phyloP scores from a whole-genome alignment of 2,329 filamentous ascomycete genomes.

The Emericellopsis atlantica region DNA sequence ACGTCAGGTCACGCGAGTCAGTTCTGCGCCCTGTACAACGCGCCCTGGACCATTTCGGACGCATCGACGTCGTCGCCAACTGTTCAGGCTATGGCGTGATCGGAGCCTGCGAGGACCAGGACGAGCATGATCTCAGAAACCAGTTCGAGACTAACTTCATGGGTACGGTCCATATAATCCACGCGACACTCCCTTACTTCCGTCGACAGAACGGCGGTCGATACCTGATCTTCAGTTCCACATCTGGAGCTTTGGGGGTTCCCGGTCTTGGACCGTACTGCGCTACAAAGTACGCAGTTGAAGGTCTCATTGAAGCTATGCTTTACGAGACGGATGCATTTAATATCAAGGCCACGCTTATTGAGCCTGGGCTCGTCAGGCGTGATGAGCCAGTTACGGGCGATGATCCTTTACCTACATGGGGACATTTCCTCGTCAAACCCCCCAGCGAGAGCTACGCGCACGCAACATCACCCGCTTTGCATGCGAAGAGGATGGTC shows the following conservation, averaged over 20 bases:
- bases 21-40: conserved; percentile 59
- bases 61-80: conserved; percentile 81
- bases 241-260: conserved; percentile 82
- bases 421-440: conserved; percentile 88
- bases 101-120: conserved; percentile 90
- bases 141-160: conserved; percentile 98
- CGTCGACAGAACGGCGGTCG: conserved; percentile 62
- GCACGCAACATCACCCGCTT: conserved; percentile 64
- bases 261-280: conserved; percentile 90
- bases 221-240: conserved; percentile 92
- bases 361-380: conserved; percentile 80
- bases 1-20: conserved; percentile 72
- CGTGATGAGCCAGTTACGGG: conserved; percentile 62
- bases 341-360: conserved; percentile 86
- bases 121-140: conserved; percentile 85
- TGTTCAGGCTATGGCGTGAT: conserved; percentile 94
- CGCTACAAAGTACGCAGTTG: conserved; percentile 93
- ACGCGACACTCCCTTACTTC: conserved; percentile 79
- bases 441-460: conserved; percentile 72
- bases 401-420: conserved; percentile 55
- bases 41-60: conserved; percentile 63
- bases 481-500: conserved; percentile 82
- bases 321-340: conserved; percentile 87
- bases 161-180: conserved; percentile 87
- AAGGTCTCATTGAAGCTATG: conserved; percentile 92